Evolutionary conservation across 768 basidiomycete genomes (phyloP), one percentile per base, ranked within the genome.

Genomic region (Russula sp.): DNA sequence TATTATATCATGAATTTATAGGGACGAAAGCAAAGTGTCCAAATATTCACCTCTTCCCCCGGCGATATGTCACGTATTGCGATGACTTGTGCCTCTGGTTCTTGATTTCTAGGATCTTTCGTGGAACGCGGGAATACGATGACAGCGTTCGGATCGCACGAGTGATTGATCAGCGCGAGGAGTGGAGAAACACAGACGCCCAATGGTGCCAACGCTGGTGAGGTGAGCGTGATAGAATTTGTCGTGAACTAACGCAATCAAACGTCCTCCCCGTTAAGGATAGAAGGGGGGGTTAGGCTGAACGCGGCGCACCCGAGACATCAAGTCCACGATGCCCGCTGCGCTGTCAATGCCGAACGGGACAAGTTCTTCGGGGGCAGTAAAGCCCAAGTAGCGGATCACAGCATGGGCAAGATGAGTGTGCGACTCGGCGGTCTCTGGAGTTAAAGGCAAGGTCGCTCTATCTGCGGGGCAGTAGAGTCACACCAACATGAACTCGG

Each of bases 201-300:
- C 39, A 98, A 77, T 0, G 94, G 88, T 2, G 83, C 81, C 16
- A 98, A 76, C 5, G 88, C 80, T 0, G 89, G 84, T 0, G 87
- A 82, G 1, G 93, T 87, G 10, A 97, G 75, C 0, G 94, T 88
- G 69, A 98, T 90, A 0, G 96, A 87, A 71, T 99, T 99, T 7
- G 91, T 90, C 10, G 84, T 83, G 70, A 98, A 94, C 94, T 98
- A 22, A 43, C 13, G 32, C 11, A 53, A 67, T 68, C 9, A 56
- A 25, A 6, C 6, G 1, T 0, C 7, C 11, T 14, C 9, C 10
- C 13, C 2, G 42, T 13, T 36, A 50, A 0, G 8, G 14, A 20
- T 39, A 35, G 57, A 49, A 13, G 22, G 39, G 22, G 39, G 8
- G 20, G 5, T 10, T 14, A 29, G 25, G 3, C 5, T 25, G 39